These are phyloP conservation scores for Fusarium bulbicola DNA, from an alignment of 2,329 filamentous ascomycete genomes.

Conservation along the genomic window DNA sequence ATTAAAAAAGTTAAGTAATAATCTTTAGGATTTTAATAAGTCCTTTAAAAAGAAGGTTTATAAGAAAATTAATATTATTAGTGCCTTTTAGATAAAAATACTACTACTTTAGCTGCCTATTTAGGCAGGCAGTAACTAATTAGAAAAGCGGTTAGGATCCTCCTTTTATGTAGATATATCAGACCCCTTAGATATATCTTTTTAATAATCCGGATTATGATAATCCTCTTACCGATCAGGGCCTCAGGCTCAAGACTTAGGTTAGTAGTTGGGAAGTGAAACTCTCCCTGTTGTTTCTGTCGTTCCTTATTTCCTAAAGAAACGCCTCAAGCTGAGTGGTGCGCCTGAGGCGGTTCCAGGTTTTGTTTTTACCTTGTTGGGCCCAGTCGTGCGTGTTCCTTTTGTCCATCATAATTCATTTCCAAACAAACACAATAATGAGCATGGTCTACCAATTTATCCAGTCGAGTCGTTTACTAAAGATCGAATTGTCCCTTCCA, in stretches of 20 bases:
- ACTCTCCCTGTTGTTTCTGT: neutral
- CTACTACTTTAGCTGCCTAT: too few species aligned
- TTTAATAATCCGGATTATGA: too few species aligned
- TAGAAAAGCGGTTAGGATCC: too few species aligned
- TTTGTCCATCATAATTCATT: conserved; percentile 33
- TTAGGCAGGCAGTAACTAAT: too few species aligned
- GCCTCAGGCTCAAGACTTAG: neutral
- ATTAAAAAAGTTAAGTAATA: too few species aligned
- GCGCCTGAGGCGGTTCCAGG: conserved; percentile 37
- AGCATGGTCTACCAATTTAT: neutral
- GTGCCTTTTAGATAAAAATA: too few species aligned
- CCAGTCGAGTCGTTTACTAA: neutral
- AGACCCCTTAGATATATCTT: too few species aligned
- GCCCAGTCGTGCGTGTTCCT: conserved; percentile 23
- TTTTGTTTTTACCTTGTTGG: conserved; percentile 11
- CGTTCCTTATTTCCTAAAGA: neutral
- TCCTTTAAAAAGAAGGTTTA: too few species aligned
- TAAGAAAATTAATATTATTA: too few species aligned
- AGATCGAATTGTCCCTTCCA: neutral
- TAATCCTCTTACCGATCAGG: too few species aligned
- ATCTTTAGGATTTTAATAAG: too few species aligned
- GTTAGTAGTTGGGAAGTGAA: neutral
- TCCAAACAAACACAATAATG: neutral
- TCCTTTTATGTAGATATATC: too few species aligned
- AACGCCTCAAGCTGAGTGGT: conserved; percentile 35